phyloP scores from a whole-genome alignment of 345 rosid species.

The Citrus hindsii region DNA sequence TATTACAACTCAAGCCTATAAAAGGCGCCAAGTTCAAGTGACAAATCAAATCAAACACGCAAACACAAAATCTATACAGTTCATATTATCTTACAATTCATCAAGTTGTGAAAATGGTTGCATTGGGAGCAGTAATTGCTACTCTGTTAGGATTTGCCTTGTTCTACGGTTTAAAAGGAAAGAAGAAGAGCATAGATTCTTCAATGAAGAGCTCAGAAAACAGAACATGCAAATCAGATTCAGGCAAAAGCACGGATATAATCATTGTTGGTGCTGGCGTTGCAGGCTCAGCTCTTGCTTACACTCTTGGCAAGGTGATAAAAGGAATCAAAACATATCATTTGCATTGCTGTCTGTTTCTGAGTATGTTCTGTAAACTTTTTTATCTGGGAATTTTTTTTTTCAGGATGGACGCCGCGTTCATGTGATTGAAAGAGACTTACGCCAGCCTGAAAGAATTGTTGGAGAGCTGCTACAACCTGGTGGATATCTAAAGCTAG shows the following conservation, averaged over 20 bases:
- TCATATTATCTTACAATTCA: not conserved
- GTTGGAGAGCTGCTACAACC: slow-evolving; percentile 14
- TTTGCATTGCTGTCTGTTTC: not conserved
- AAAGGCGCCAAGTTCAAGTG: not conserved
- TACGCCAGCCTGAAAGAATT: slow-evolving; percentile 9
- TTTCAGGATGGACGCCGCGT: slow-evolving; percentile 7
- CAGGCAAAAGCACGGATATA: not conserved
- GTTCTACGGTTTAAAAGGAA: not conserved
- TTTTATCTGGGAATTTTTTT: not conserved
- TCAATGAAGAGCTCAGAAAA: slow-evolving; percentile 2
- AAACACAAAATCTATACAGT: not conserved
- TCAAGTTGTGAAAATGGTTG: not conserved
- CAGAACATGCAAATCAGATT: not conserved
- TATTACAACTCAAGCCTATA: not conserved
- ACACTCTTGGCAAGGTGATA: slow-evolving; percentile 6
- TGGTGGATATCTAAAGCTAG: slow-evolving; percentile 18
- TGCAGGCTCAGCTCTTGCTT: slow-evolving; percentile 18
- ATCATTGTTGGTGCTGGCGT: slow-evolving; percentile 10
- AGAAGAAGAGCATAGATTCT: slow-evolving; percentile 1
- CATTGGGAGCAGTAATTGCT: not conserved
- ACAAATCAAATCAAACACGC: not conserved
- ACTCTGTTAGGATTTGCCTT: not conserved
- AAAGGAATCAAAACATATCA: not conserved
- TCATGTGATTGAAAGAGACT: slow-evolving; percentile 17
- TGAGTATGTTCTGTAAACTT: not conserved